Evolutionary conservation across 805 yeast species (phyloP), one percentile per base, ranked within the genome.

Genomic region (Ogataea salicorniae): DNA sequence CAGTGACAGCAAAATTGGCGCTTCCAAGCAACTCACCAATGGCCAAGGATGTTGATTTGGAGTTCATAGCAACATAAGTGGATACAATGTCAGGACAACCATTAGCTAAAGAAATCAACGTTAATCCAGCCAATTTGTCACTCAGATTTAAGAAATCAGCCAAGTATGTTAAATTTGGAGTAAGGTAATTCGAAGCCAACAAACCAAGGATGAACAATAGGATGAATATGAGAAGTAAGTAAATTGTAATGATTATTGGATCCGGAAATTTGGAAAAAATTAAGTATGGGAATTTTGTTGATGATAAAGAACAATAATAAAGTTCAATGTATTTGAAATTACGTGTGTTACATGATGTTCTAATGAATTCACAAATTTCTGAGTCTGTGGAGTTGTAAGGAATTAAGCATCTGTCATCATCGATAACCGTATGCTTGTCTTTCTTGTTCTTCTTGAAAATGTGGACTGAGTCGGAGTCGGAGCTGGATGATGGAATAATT

Each of bases 11-110:
- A 53, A 79, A 76, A n/a, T 73, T 68, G 1, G 81, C 74, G 1
- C 81, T 76, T 0, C 84, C 83, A 39, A 77, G 55, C 26, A 79
- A 58, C 57, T 79, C 83, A 2, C 81, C 75, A 3, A 78, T 62
- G 0, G 83, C 83, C 57, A 79, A 64, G 1, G 68, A 47, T 0
- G 84, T 80, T 1, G 87, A 79, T n/a, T 79, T 83, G 1, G 80
- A 68, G 13, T 75, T 73, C 80, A 94, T 77, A 4, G 97, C 96
- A 42, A 84, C 82, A 61, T 81, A 87, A 0, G 96, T 89, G 41
- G 92, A 79, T 35, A 90, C 76, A 3, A 92, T 80, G 63, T 92
- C 99, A 0, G 97, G 96, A 0, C 95, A 76, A 3, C 96, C 95
- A 66, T 92, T 92, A 0, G 97, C 98, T 50, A 92, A 74, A 0